Evolutionary conservation across 768 basidiomycete species (phyloP), one percentile per base, ranked within the genome.

Genomic region (Xerocomellus amylosporus): DNA sequence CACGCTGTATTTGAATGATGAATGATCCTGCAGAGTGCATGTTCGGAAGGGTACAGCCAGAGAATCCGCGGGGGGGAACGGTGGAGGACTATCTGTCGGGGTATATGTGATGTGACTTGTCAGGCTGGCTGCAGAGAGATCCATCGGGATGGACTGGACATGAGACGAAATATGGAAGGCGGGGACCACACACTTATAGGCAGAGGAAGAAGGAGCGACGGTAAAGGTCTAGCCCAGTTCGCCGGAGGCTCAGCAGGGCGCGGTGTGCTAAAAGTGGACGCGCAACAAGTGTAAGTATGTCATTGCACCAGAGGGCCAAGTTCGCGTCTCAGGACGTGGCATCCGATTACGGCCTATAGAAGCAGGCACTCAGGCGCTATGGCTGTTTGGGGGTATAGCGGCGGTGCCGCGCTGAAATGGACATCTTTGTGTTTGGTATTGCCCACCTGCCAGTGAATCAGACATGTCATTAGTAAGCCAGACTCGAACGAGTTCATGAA

Each of bases 151-250:
- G 31, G 31, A 20, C 41, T 55, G 50, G 31, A 52, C 54, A 46
- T 46, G 8, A 19, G 17, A 48, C 31, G 46, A 50, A 38, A 46
- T 47, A 51, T 36, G 28, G 24, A 47, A 17, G 43, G 47, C 24
- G 42, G 19, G 24, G 22, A 45, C 54, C 60, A 64, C 67, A 71
- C 4, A 24, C 24, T 24, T 70, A 69, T 69, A 69, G 50, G 55
- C 5, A 54, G 55, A 54, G 37, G 38, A 22, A 28, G 7, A 28
- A 20, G 15, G 46, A n/a, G 4, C 30, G 34, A 61, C 70, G 70
- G 68, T 42, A 60, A 64, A 47, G 38, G 45, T 14, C 46, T 22
- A 38, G 33, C 34, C 43, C 36, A 53, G 45, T 49, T 69, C 37
- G 47, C 68, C 68, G 68, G 67, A 51, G 30, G n/a, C 38, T 30